These are phyloP conservation scores for Geranomyces variabilis DNA, from an alignment of 192 early-diverging fungal species.

Conservation along the genomic window DNA sequence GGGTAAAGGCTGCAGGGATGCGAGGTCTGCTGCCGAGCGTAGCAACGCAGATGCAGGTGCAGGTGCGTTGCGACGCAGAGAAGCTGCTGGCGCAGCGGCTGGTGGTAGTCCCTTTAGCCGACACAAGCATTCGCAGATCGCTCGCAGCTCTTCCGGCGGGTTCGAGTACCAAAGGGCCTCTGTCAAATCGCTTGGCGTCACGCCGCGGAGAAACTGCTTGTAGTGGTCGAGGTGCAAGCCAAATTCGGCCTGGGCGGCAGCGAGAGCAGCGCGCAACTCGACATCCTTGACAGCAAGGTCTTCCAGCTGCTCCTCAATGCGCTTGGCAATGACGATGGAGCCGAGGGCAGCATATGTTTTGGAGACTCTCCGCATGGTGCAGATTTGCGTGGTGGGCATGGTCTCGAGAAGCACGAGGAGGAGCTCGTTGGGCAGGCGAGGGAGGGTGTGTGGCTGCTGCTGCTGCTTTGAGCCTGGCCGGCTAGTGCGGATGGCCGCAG, in stretches of 20 bases:
- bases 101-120: conserved; percentile 38
- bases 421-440: conserved; percentile 50
- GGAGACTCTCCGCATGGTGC: conserved; percentile 35
- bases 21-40: background rate
- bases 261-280: background rate
- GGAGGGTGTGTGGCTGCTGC: no score
- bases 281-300: background rate
- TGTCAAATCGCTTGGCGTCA: conserved; percentile 43
- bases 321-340: conserved; percentile 37
- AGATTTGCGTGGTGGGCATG: conserved; percentile 28
- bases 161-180: conserved; percentile 56
- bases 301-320: conserved; percentile 21
- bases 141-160: conserved; percentile 52
- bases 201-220: conserved; percentile 44
- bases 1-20: conserved; percentile 18
- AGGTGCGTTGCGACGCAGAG: no score
- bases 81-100: background rate
- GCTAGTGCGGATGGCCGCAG: no score
- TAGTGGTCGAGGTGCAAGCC: conserved; percentile 49
- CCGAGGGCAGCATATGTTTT: conserved; percentile 36
- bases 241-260: conserved; percentile 32
- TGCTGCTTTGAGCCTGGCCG: no score
- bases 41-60: background rate
- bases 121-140: conserved; percentile 57
- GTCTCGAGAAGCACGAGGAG: conserved; percentile 39